Conservation (phyloP, 73 alveolate species). For the Breviolum minutum region DNA sequence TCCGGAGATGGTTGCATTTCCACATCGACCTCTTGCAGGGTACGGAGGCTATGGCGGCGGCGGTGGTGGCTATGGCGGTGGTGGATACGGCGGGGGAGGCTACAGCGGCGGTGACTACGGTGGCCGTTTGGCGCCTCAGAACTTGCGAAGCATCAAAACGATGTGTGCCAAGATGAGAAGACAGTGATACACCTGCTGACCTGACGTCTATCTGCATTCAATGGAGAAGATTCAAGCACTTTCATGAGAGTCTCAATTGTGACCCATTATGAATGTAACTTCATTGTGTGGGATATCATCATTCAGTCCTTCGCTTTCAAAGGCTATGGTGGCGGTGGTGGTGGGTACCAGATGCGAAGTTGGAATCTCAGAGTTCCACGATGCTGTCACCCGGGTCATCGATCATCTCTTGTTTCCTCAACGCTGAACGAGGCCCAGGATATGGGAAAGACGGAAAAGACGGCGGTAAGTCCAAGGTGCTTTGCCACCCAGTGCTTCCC, state of each 20-base stretch:
- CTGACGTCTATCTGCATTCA: neutral
- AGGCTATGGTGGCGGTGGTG: constrained; percentile 40
- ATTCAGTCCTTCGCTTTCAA: neutral
- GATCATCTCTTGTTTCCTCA: neutral
- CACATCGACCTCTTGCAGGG: neutral
- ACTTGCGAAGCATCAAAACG: no score
- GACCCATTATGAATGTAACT: no score
- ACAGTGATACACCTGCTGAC: no score
- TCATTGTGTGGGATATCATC: no score
- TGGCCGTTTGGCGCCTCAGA: no score
- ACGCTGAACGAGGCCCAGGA: neutral
- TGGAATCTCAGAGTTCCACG: neutral
- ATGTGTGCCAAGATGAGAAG: no score
- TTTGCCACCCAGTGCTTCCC: neutral
- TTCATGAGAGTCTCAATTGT: no score
- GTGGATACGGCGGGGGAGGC: constrained; percentile 66
- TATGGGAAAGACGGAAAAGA: constrained; percentile 8
- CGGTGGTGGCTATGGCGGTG: constrained; percentile 47
- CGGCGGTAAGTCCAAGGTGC: constrained; percentile 30
- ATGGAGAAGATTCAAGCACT: no score
- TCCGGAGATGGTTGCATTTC: neutral
- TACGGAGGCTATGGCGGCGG: constrained; percentile 40
- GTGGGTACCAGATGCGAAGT: neutral
- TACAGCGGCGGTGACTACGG: constrained; percentile 35
- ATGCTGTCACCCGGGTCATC: neutral